Evolutionary conservation across 2,329 filamentous ascomycete species (phyloP).

Genomic region (Tolypocladium ophioglossoides): DNA sequence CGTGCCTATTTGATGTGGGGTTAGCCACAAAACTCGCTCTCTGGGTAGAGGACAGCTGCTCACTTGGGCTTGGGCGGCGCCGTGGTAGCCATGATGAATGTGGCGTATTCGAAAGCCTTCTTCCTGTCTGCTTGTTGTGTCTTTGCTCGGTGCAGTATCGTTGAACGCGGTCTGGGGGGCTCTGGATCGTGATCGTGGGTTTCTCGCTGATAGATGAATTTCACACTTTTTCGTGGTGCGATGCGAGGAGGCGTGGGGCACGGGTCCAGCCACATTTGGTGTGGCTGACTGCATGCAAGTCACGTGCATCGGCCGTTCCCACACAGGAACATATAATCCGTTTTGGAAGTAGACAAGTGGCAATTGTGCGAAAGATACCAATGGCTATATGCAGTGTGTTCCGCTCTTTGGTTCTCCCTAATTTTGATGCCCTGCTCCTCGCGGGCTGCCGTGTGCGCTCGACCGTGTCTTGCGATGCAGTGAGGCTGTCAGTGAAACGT

Average conservation of each 20-base stretch:
- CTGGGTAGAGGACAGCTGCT: slow-evolving; percentile 9
- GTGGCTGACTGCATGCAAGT: slow-evolving; percentile 4
- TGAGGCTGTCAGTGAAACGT: too few species aligned
- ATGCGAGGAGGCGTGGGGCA: slow-evolving; percentile 22
- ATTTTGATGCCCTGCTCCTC: too few species aligned
- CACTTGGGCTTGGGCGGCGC: slow-evolving; percentile 30
- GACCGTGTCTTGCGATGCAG: too few species aligned
- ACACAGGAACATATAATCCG: too few species aligned
- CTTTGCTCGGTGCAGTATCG: not conserved
- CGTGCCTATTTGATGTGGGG: slow-evolving; percentile 40
- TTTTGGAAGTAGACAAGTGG: not conserved
- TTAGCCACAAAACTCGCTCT: slow-evolving; percentile 15
- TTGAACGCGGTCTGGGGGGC: slow-evolving; percentile 12
- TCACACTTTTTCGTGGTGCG: slow-evolving; percentile 32
- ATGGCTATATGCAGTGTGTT: not conserved
- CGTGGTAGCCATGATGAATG: slow-evolving; percentile 26
- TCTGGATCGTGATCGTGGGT: slow-evolving; percentile 23
- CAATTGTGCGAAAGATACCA: not conserved
- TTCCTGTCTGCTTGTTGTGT: not conserved
- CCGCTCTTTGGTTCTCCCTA: not conserved
- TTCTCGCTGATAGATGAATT: slow-evolving; percentile 26
- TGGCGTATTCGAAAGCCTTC: not conserved
- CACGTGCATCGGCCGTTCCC: slow-evolving; percentile 14
- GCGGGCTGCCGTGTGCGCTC: not conserved
- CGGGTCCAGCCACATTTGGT: slow-evolving; percentile 14